Evolutionary conservation across 208 protist species (phyloP).

Genomic region (Leishmania arabica): DNA sequence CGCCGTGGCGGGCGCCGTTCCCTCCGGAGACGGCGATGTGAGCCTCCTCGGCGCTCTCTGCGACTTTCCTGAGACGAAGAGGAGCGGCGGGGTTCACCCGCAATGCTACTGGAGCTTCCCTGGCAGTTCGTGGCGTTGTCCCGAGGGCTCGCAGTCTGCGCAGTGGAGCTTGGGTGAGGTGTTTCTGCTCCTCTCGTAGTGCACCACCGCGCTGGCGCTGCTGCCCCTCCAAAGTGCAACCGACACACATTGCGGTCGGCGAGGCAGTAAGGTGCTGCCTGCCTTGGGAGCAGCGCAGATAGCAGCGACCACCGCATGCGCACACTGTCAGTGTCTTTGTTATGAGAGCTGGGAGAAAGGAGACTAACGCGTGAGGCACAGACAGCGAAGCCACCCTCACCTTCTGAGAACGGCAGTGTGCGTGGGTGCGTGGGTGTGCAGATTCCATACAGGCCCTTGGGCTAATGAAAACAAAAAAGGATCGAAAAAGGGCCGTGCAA

Average conservation of each 20-base stretch:
- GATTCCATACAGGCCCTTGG: no score
- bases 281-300: background rate
- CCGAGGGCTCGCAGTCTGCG: background rate
- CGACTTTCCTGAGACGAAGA: background rate
- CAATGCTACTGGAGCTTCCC: background rate
- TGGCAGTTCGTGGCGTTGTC: background rate
- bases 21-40: background rate
- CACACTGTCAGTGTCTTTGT: background rate
- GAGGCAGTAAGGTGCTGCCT: background rate
- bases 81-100: background rate
- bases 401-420: background rate
- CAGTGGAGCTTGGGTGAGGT: background rate
- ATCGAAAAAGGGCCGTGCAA: background rate
- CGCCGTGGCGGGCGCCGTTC: background rate
- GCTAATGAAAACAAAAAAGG: background rate
- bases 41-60: background rate
- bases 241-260: background rate
- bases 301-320: background rate
- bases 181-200: background rate
- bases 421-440: background rate
- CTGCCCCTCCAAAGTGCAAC: background rate
- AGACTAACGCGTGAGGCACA: background rate
- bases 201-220: background rate
- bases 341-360: background rate
- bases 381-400: background rate